phyloP scores from a whole-genome alignment of 192 early-diverging fungal genomes.

The Podila epicladia region DNA sequence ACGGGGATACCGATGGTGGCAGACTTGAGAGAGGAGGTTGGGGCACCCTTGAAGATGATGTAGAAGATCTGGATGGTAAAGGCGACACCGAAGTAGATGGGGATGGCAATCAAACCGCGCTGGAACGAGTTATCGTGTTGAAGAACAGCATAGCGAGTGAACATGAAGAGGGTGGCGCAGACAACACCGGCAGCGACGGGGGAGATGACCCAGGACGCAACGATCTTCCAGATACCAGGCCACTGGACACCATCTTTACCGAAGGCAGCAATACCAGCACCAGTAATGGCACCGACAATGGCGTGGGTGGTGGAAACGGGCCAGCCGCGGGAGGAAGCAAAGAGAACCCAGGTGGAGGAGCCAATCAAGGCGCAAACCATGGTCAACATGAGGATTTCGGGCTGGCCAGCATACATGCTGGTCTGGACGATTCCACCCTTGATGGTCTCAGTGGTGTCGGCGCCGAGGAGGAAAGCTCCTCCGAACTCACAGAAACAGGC shows the following conservation, averaged over 20 bases:
- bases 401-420: constrained; percentile 59
- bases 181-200: constrained; percentile 73
- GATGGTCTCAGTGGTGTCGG: constrained; percentile 77
- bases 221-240: constrained; percentile 40
- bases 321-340: constrained; percentile 71
- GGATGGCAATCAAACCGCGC: constrained; percentile 73
- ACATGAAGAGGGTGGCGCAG: constrained; percentile 70
- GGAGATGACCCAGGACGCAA: constrained; percentile 76
- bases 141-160: constrained; percentile 73
- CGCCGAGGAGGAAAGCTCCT: constrained; percentile 78
- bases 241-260: constrained; percentile 73
- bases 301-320: constrained; percentile 88
- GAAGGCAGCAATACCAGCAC: constrained; percentile 81
- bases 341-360: constrained; percentile 80
- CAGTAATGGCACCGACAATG: constrained; percentile 82
- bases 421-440: constrained; percentile 74
- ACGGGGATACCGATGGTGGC: constrained; percentile 59
- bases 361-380: constrained; percentile 86
- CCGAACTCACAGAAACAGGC: constrained; percentile 86
- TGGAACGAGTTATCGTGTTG: constrained; percentile 67
- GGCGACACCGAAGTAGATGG: constrained; percentile 78
- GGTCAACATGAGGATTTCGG: constrained; percentile 76
- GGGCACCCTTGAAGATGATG: constrained; percentile 78
- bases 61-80: constrained; percentile 71
- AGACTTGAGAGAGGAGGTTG: constrained; percentile 43